Evolutionary conservation across 352 stramenopile species (phyloP), one percentile per base, ranked within the genome.

Genomic region (Globisporangium rhizosaccharum): DNA sequence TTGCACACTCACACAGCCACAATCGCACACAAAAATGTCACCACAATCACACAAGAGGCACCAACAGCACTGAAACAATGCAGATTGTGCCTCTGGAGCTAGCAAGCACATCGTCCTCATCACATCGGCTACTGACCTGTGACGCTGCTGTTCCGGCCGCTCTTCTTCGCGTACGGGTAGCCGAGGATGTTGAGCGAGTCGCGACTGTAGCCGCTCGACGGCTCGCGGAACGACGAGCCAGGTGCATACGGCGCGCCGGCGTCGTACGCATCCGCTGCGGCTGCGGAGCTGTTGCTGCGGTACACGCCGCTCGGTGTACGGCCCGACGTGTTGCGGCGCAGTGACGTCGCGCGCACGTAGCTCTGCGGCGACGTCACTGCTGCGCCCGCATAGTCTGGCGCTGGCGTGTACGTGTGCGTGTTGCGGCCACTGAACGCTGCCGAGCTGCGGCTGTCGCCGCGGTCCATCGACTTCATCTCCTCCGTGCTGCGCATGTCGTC

Each of bases 131-230:
- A 59, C 69, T 53, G 63, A 77, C 70, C 70, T 57, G 70, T 77
- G 20, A 72, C 63, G 76, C 79, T 85, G 72, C 67, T 66, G 66
- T 82, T 71, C 59, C 81, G 75, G 62, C 63, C 65, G 66, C 73
- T 88, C 62, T 88, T 87, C 72, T 88, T 89, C 45, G 79, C 79
- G 65, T 90, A 88, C 51, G 82, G 82, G 66, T 94, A 94, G 59
- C 77, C 82, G 59, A 94, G 77, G 66, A 94, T 82, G 68, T 71
- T 90, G 59, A 90, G 66, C 33, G 83, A 92, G 30, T 90, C 81
- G 46, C 76, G 73, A 59, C 78, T 88, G 68, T 92, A 91, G 49
- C 84, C 80, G 18, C 66, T 62, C 57, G 66, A 81, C 8, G 33
- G 33, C 52, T 83, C 72, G 51, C 51, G 64, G 44, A 25, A 54